Evolutionary conservation across 257 asterid species (phyloP).

Genomic region (Eustoma russellianum): DNA sequence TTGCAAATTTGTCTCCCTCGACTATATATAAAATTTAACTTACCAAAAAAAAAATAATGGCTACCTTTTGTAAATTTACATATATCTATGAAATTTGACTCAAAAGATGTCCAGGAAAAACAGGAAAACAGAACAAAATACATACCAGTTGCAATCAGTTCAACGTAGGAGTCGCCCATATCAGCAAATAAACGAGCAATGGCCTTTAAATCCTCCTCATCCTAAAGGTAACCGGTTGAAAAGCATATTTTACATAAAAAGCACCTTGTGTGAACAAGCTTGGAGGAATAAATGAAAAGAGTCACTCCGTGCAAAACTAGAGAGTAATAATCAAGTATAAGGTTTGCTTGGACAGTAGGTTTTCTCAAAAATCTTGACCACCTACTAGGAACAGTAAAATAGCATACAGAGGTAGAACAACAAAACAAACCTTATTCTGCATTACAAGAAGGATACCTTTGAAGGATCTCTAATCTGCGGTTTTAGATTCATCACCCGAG

Average conservation of each 20-base stretch:
- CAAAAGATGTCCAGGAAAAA: too few species aligned
- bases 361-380: too few species aligned
- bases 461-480: conserved; percentile 83
- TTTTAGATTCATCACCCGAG: conserved; percentile 78
- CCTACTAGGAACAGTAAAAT: too few species aligned
- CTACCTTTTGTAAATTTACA: too few species aligned
- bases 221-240: conserved; percentile 42
- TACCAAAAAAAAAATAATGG: too few species aligned
- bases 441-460: conserved; percentile 47
- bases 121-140: conserved; percentile 7
- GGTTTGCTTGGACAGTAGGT: too few species aligned
- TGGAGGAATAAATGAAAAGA: not conserved
- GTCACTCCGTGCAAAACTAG: too few species aligned
- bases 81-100: too few species aligned
- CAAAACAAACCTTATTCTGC: not conserved
- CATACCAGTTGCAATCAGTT: conserved; percentile 92
- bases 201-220: conserved; percentile 98
- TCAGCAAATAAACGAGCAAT: conserved; percentile 97
- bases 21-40: too few species aligned
- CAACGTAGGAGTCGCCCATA: conserved; percentile 97
- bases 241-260: not conserved
- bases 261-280: not conserved
- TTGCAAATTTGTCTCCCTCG: too few species aligned
- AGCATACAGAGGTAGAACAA: conserved; percentile 2
- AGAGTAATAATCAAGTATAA: too few species aligned